Percentiles rank a stretch among this genome's conserved stretches.
Conservation (phyloP, 306 rosid species). For the Lathyrus tuberosus region DNA sequence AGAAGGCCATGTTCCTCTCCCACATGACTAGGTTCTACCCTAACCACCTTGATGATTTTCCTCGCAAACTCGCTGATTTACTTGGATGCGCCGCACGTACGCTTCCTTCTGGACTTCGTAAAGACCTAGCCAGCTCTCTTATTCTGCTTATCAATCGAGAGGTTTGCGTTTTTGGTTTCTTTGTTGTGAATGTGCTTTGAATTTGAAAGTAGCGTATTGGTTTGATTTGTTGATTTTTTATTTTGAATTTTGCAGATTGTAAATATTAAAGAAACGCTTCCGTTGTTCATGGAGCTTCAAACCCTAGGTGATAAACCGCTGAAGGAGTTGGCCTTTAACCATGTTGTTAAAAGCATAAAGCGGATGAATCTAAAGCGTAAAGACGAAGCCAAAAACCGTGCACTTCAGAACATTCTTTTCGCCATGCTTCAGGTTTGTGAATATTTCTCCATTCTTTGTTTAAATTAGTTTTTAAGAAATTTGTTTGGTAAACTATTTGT, state of each 20-base stretch:
- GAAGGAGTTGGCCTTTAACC: conserved; percentile 63
- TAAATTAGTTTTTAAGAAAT: neutral
- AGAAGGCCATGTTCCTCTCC: conserved; percentile 67
- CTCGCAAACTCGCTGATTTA: conserved; percentile 58
- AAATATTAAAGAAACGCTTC: conserved; percentile 59
- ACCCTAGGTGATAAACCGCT: conserved; percentile 61
- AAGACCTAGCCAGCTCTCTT: conserved; percentile 60
- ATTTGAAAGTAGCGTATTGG: neutral
- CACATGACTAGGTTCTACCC: conserved; percentile 74
- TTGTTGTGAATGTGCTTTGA: neutral
- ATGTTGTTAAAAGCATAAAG: conserved; percentile 70
- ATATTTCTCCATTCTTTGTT: neutral
- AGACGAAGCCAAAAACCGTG: conserved; percentile 75
- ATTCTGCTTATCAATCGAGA: conserved; percentile 64
- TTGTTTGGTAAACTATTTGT: neutral
- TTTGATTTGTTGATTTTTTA: neutral
- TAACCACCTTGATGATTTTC: conserved; percentile 62
- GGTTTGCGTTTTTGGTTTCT: conserved; percentile 39
- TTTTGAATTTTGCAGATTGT: conserved; percentile 47
- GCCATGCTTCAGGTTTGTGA: conserved; percentile 64
- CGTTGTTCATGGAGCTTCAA: conserved; percentile 86
- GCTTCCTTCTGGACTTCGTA: conserved; percentile 64
- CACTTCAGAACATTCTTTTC: conserved; percentile 75
- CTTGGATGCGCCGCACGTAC: conserved; percentile 59
- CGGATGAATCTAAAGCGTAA: conserved; percentile 78